A percentile compares a stretch with the other conserved stretches of the same genome.
These are phyloP conservation scores for Aspergillus fumigatus DNA, from an alignment of 2,329 filamentous ascomycete species.

Conservation along the genomic window DNA sequence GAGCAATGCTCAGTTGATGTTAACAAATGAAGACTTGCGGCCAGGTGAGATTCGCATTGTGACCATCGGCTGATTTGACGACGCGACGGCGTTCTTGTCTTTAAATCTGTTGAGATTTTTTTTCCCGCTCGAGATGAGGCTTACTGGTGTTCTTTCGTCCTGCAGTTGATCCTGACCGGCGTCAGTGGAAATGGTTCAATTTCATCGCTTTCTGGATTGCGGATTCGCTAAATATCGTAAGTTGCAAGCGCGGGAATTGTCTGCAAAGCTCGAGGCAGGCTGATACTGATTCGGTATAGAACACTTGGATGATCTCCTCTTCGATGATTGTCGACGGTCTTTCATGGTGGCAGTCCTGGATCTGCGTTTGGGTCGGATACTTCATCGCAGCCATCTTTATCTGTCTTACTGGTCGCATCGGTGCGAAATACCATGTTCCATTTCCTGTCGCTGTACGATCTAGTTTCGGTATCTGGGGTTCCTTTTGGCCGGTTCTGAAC, in stretches of 20 bases:
- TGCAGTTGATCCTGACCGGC: constrained; percentile 70
- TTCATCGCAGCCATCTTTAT: constrained; percentile 71
- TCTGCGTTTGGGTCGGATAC: constrained; percentile 87
- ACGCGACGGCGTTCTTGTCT: background rate
- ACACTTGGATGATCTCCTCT: constrained; percentile 91
- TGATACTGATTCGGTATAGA: constrained; percentile 40
- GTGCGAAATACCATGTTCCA: constrained; percentile 80
- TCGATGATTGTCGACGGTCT: constrained; percentile 73
- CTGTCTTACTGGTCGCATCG: constrained; percentile 73
- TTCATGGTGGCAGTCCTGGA: constrained; percentile 88
- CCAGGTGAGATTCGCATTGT: constrained; percentile 40
- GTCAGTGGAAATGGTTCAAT: constrained; percentile 83
- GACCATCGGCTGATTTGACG: background rate
- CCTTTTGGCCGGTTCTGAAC: constrained; percentile 84
- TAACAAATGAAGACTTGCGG: constrained; percentile 79
- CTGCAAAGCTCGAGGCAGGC: background rate
- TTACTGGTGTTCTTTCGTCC: constrained; percentile 1
- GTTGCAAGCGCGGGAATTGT: constrained; percentile 9
- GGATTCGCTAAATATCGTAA: constrained; percentile 73
- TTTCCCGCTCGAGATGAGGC: background rate
- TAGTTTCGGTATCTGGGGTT: constrained; percentile 85
- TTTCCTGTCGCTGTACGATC: constrained; percentile 77
- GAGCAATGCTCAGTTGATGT: constrained; percentile 74
- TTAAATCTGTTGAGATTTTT: background rate
- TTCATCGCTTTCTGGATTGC: constrained; percentile 86